These are phyloP conservation scores for Penicillium egyptiacum DNA, from an alignment of 495 filamentous ascomycete genomes.

Conservation along the genomic window DNA sequence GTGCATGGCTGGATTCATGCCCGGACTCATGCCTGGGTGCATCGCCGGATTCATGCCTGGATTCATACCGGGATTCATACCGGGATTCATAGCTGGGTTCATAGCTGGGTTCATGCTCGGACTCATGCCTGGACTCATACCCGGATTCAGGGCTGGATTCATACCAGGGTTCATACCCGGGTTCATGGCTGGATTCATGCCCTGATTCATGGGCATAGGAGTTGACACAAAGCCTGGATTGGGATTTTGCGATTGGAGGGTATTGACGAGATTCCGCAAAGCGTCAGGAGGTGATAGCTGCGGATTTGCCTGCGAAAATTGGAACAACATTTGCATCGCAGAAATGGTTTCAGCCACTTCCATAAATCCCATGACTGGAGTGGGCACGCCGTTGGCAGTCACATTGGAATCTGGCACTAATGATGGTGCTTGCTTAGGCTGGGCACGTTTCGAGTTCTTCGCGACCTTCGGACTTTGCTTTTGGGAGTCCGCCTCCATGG, in stretches of 20 bases:
- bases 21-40: slow-evolving; percentile 36
- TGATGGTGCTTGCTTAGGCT: slow-evolving; percentile 56
- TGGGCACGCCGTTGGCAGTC: slow-evolving; percentile 59
- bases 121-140: neutral
- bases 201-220: slow-evolving; percentile 39
- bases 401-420: slow-evolving; percentile 65
- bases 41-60: neutral
- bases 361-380: slow-evolving; percentile 61
- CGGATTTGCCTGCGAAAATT: slow-evolving; percentile 58
- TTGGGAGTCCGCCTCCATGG: slow-evolving; percentile 55
- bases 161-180: slow-evolving; percentile 8
- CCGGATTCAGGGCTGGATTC: neutral
- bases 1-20: slow-evolving; percentile 24
- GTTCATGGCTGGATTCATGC: slow-evolving; percentile 31
- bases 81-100: slow-evolving; percentile 15
- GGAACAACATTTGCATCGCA: slow-evolving; percentile 68
- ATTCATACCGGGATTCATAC: slow-evolving; percentile 37
- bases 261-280: slow-evolving; percentile 58
- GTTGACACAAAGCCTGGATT: slow-evolving; percentile 31
- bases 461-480: slow-evolving; percentile 69
- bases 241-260: slow-evolving; percentile 36
- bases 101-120: neutral
- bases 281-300: slow-evolving; percentile 59
- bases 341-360: slow-evolving; percentile 76
- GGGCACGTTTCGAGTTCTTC: slow-evolving; percentile 57